These are phyloP conservation scores for Intubia oerlemansii DNA, from an alignment of 2,329 filamentous ascomycete species.

Conservation along the genomic window DNA sequence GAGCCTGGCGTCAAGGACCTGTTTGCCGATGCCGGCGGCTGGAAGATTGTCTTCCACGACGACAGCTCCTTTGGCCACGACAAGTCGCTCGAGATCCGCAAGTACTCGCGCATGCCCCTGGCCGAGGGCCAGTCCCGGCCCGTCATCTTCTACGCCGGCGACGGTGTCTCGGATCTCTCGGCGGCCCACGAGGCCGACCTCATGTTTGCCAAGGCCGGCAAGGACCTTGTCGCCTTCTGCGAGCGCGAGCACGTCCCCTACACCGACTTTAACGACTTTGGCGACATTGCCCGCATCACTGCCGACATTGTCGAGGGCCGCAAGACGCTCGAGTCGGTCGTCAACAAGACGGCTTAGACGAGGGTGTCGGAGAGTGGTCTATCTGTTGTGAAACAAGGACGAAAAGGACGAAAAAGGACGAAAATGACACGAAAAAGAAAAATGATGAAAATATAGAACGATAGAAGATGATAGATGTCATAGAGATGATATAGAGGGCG, in stretches of 20 bases:
- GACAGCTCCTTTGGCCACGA: conserved; percentile 88
- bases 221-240: conserved; percentile 16
- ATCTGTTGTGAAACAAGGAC: too few relatives aligned
- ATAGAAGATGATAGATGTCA: too few relatives aligned
- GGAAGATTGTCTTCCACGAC: conserved; percentile 78
- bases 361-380: too few relatives aligned
- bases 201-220: conserved; percentile 79
- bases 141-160: conserved; percentile 81
- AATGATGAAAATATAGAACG: too few relatives aligned
- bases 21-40: conserved; percentile 53
- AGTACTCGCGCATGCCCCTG: conserved; percentile 55
- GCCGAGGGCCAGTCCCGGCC: conserved; percentile 49
- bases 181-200: conserved; percentile 85
- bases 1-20: conserved; percentile 33
- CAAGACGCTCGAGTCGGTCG: conserved; percentile 5
- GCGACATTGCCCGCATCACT: conserved; percentile 10
- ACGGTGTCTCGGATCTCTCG: conserved; percentile 81
- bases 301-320: conserved; percentile 8
- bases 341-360: too few relatives aligned
- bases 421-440: too few relatives aligned
- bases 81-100: conserved; percentile 79
- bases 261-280: conserved; percentile 38
- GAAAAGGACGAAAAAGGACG: too few relatives aligned
- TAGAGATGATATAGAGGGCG: too few relatives aligned
- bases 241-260: conserved; percentile 22